These are phyloP conservation scores for Agapanthus africanus DNA, from an alignment of 106 monocot genomes.

Conservation along the genomic window DNA sequence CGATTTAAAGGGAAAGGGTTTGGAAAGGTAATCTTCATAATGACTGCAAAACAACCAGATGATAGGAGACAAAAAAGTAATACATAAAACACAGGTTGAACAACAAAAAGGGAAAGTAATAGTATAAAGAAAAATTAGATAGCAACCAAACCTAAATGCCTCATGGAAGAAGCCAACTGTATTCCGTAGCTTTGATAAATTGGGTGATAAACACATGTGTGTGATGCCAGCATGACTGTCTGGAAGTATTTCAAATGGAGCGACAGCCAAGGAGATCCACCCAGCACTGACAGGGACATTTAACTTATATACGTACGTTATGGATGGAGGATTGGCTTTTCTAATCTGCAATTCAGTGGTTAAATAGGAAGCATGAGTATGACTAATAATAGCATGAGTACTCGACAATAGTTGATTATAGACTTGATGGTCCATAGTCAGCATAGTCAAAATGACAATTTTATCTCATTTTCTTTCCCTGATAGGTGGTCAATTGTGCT, in stretches of 20 bases:
- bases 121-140: neutral
- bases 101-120: neutral
- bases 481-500: neutral
- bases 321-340: constrained; percentile 63
- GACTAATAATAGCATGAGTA: neutral
- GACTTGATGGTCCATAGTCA: neutral
- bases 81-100: neutral
- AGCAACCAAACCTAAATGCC: constrained; percentile 56
- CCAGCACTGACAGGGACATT: constrained; percentile 62
- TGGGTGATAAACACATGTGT: constrained; percentile 62
- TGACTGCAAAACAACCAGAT: constrained; percentile 38
- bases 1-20: constrained; percentile 79
- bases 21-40: constrained; percentile 89
- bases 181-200: constrained; percentile 66
- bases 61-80: constrained; percentile 5
- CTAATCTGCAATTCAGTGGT: constrained; percentile 46
- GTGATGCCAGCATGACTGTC: constrained; percentile 57
- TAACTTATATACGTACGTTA: constrained; percentile 79
- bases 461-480: neutral
- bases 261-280: constrained; percentile 89
- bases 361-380: neutral
- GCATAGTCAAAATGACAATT: no score
- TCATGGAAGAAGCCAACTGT: constrained; percentile 80
- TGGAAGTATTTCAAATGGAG: constrained; percentile 79
- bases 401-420: neutral